Conservation (phyloP, 352 stramenopile genomes). For the Phytophthora ramorum region DNA sequence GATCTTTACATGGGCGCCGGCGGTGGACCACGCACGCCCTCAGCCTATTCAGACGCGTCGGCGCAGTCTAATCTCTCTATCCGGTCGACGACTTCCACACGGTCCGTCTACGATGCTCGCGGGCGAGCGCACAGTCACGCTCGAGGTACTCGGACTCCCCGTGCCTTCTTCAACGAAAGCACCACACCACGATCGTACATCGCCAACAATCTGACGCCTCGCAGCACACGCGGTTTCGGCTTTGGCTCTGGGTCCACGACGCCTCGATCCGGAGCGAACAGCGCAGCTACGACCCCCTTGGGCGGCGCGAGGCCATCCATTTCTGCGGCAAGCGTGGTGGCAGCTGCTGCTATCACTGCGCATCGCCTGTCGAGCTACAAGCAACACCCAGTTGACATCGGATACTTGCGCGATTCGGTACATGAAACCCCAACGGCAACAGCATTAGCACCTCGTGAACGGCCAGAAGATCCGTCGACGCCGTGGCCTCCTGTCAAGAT, state of each 20-base stretch:
- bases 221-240: slow-evolving; percentile 34
- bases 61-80: slow-evolving; percentile 83
- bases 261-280: slow-evolving; percentile 51
- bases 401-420: slow-evolving; percentile 70
- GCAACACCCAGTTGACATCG: slow-evolving; percentile 71
- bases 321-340: slow-evolving; percentile 44
- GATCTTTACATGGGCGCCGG: slow-evolving; percentile 74
- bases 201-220: slow-evolving; percentile 70
- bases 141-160: slow-evolving; percentile 29
- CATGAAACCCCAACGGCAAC: slow-evolving; percentile 13
- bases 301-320: slow-evolving; percentile 36
- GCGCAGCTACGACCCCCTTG: slow-evolving; percentile 39
- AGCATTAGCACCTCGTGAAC: slow-evolving; percentile 15
- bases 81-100: slow-evolving; percentile 72
- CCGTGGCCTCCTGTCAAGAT: slow-evolving; percentile 40
- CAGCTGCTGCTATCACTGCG: slow-evolving; percentile 41
- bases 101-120: slow-evolving; percentile 59
- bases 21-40: slow-evolving; percentile 66
- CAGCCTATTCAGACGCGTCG: slow-evolving; percentile 79
- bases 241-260: slow-evolving; percentile 47
- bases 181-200: slow-evolving; percentile 81
- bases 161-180: slow-evolving; percentile 62
- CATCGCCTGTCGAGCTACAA: slow-evolving; percentile 74
- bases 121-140: slow-evolving; percentile 30
- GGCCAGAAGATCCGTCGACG: slow-evolving; percentile 35